phyloP scores from a whole-genome alignment of 129 eudicot species.

The Artemisia annua region DNA sequence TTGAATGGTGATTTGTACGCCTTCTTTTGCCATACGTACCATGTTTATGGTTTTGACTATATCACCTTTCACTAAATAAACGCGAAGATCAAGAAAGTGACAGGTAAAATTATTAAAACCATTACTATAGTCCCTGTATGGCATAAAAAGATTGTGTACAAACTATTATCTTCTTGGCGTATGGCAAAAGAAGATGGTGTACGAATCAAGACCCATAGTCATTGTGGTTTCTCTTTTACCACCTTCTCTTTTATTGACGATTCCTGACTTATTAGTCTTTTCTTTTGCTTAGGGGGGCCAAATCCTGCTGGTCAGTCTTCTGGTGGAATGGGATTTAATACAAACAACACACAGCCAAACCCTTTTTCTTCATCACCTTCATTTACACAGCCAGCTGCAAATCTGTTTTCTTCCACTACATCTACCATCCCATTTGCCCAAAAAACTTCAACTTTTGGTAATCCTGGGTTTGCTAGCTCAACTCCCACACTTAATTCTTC shows the following conservation, averaged over 20 bases:
- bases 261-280: constrained; percentile 14
- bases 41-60: too few species aligned
- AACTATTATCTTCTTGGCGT: too few species aligned
- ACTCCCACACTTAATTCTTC: constrained; percentile 68
- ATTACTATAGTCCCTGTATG: too few species aligned
- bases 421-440: constrained; percentile 68
- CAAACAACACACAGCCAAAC: constrained; percentile 40
- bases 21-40: too few species aligned
- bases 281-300: constrained; percentile 65
- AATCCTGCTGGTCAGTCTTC: constrained; percentile 82
- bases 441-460: constrained; percentile 53
- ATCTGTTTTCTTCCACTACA: constrained; percentile 66
- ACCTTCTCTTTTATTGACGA: too few species aligned
- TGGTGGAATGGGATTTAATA: constrained; percentile 55
- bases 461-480: constrained; percentile 63
- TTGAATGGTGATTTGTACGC: too few species aligned
- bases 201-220: too few species aligned
- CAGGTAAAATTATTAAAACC: too few species aligned
- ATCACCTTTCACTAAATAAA: too few species aligned
- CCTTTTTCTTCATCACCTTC: constrained; percentile 62
- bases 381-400: constrained; percentile 64
- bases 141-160: too few species aligned
- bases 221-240: too few species aligned
- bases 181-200: not conserved
- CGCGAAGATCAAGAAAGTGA: too few species aligned